A percentile compares a stretch with the other conserved stretches of the same genome.
phyloP scores from a whole-genome alignment of 2,329 filamentous ascomycete genomes.

The Lasiodiplodia sp. region DNA sequence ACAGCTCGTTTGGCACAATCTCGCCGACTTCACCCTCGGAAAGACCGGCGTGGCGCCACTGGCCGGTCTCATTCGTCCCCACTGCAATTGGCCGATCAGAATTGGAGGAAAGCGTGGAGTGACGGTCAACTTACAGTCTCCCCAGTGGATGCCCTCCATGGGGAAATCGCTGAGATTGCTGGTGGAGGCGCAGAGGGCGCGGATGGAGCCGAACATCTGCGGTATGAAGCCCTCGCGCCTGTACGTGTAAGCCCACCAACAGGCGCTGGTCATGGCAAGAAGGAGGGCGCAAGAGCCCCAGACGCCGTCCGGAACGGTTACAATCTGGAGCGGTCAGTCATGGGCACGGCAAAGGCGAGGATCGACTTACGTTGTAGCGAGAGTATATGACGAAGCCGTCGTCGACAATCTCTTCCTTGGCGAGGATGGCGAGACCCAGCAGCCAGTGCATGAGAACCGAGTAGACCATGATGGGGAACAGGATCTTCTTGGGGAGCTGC shows the following conservation, averaged over 20 bases:
- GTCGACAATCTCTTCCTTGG: slow-evolving; percentile 18
- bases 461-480: slow-evolving; percentile 42
- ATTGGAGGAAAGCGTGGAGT: not conserved
- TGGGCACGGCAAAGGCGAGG: too few relatives aligned
- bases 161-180: slow-evolving; percentile 41
- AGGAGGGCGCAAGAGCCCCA: slow-evolving; percentile 40
- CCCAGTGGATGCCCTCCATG: slow-evolving; percentile 27
- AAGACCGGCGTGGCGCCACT: slow-evolving; percentile 41
- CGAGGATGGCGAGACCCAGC: slow-evolving; percentile 35
- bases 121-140: slow-evolving; percentile 11
- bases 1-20: slow-evolving; percentile 41
- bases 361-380: slow-evolving; percentile 34
- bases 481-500: slow-evolving; percentile 41
- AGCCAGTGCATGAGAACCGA: slow-evolving; percentile 42
- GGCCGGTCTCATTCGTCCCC: slow-evolving; percentile 39
- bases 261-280: slow-evolving; percentile 40
- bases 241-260: slow-evolving; percentile 44
- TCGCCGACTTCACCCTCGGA: slow-evolving; percentile 37
- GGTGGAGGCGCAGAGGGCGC: slow-evolving; percentile 39
- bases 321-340: slow-evolving; percentile 34
- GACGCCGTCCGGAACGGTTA: slow-evolving; percentile 36
- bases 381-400: slow-evolving; percentile 35
- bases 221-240: slow-evolving; percentile 43
- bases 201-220: slow-evolving; percentile 45
- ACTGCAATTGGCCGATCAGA: not conserved